Conservation (phyloP, 306 rosid genomes). For the Nissolia schottii region DNA sequence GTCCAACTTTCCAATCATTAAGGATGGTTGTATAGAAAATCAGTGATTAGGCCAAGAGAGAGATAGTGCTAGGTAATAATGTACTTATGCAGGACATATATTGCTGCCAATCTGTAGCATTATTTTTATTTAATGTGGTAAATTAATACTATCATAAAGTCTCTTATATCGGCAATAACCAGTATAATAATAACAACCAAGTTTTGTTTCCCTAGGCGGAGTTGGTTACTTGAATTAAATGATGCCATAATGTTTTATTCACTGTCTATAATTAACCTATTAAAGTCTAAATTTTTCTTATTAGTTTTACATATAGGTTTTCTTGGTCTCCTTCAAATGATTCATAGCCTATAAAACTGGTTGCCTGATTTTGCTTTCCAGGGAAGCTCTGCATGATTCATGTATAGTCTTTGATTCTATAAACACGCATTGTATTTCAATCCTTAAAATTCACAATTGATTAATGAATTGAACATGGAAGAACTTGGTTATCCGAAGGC, state of each 20-base stretch:
- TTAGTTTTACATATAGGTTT: background rate
- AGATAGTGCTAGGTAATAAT: background rate
- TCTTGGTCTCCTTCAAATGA: background rate
- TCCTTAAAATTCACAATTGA: background rate
- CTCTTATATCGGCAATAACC: background rate
- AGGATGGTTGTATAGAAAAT: conserved; percentile 20
- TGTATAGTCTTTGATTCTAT: background rate
- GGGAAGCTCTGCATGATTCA: background rate
- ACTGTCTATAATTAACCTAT: too few species aligned
- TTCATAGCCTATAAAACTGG: background rate
- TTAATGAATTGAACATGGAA: background rate
- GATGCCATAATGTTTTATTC: too few species aligned
- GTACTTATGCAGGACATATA: background rate
- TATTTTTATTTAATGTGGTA: conserved; percentile 13
- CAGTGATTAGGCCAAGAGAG: conserved; percentile 13
- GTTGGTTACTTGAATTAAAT: too few species aligned
- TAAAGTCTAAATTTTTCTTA: too few species aligned
- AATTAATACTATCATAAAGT: background rate
- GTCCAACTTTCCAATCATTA: conserved; percentile 9
- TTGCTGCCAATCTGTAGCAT: background rate
- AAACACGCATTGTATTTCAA: background rate
- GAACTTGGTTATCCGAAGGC: background rate
- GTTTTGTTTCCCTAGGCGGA: too few species aligned
- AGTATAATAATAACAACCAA: too few species aligned
- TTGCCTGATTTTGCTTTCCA: background rate